Evolutionary conservation across 306 rosid genomes (phyloP), one percentile per base, ranked within the genome.

Genomic region (Vigna nakashimae): DNA sequence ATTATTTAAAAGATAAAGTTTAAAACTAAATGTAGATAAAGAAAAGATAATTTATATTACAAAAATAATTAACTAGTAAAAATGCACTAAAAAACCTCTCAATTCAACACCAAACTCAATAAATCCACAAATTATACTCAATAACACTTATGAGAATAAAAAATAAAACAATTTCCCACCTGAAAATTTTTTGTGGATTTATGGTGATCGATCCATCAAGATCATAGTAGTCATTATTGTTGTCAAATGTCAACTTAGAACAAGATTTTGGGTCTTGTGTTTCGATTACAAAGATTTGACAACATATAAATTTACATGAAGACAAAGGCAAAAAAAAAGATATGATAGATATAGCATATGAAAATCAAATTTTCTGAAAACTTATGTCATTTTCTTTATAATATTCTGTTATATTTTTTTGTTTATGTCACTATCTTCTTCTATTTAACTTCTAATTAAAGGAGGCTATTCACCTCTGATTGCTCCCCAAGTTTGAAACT

Each of bases 401-500:
- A 59, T 59, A 59, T 57, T 24, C n/a, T 80, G 55, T 74, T 43
- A 14, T 72, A 9, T 58, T n/a, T 13, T 20, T 36, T 38, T n/a
- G 20, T 38, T 60, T 62, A 15, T 69, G 64, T 74, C 66, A 24
- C 48, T 59, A 4, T 52, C 52, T 75, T 13, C 4, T 76, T 32
- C 1, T 75, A 50, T 75, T 75, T 45, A 58, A 49, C 0, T 50
- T 60, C 5, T 28, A 52, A 52, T 46, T 14, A 28, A 48, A n/a
- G 53, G 77, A 75, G 60, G 42, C 50, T 49, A 60, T 38, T 69
- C 14, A 18, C 8, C 2, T 69, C 4, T 75, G 59, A 75, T 69
- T 76, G 74, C 16, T 40, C 45, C 16, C 69, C 60, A 81, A 59
- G 68, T 69, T 75, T 68, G 80, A 81, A 81, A 50, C 69, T 51